phyloP scores from a whole-genome alignment of 192 early-diverging fungal species.

The Dispira simplex region DNA sequence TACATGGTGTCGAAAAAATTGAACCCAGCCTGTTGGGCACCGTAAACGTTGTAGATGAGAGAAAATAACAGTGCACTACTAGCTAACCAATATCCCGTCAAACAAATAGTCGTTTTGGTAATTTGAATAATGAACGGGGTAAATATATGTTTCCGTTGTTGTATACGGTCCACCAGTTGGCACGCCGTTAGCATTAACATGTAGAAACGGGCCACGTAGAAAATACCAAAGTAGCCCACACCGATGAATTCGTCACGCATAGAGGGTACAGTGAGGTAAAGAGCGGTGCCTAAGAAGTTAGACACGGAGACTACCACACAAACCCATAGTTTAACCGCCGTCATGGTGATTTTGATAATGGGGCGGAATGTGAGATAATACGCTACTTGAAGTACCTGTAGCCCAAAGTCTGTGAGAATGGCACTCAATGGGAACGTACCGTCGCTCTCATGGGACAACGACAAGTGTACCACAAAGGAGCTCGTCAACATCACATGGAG shows the following conservation, averaged over 20 bases:
- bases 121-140: neutral
- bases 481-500: too few relatives aligned
- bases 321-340: too few relatives aligned
- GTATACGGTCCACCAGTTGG: neutral
- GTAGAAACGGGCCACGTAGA: neutral
- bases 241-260: neutral
- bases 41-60: neutral
- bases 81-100: neutral
- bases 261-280: neutral
- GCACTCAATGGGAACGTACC: too few relatives aligned
- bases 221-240: neutral
- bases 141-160: neutral
- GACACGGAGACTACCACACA: too few relatives aligned
- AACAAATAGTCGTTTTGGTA: neutral
- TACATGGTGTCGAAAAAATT: constrained; percentile 8
- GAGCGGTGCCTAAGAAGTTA: neutral
- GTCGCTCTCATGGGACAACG: too few relatives aligned
- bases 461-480: too few relatives aligned
- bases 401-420: too few relatives aligned
- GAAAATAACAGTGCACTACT: neutral
- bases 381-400: too few relatives aligned
- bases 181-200: neutral
- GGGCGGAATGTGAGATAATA: too few relatives aligned
- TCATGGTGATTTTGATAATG: too few relatives aligned
- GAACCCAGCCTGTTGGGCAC: neutral